phyloP scores from a whole-genome alignment of 495 filamentous ascomycete species.

The Penicillium malachiteum region DNA sequence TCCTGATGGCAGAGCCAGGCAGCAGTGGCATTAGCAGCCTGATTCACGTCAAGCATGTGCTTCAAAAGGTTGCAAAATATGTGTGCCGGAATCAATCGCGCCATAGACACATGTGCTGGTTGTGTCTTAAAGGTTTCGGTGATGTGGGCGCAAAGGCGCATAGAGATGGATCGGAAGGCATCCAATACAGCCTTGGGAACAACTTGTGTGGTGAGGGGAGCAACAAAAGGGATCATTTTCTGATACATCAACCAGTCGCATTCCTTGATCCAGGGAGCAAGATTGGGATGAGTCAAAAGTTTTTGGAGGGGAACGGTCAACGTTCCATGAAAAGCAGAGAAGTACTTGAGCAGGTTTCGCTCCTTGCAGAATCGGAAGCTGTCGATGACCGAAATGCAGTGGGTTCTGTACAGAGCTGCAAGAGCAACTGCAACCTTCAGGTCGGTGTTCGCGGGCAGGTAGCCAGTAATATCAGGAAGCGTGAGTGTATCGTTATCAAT shows the following conservation, averaged over 20 bases:
- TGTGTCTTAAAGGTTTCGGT: constrained; percentile 73
- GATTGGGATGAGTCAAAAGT: constrained; percentile 73
- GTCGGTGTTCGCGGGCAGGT: constrained; percentile 73
- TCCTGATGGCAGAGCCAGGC: constrained; percentile 50
- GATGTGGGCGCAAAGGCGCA: constrained; percentile 74
- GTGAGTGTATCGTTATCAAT: constrained; percentile 66
- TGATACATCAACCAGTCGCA: constrained; percentile 95
- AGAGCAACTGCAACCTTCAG: constrained; percentile 78
- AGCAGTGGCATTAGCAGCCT: constrained; percentile 63
- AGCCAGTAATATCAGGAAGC: constrained; percentile 75
- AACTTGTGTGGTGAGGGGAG: constrained; percentile 81
- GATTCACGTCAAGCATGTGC: constrained; percentile 84
- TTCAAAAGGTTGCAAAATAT: constrained; percentile 84
- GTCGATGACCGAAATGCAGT: constrained; percentile 92
- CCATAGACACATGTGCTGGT: constrained; percentile 77
- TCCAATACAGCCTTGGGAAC: constrained; percentile 80
- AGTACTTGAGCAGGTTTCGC: constrained; percentile 92
- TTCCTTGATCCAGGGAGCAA: constrained; percentile 91
- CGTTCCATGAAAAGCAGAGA: constrained; percentile 91
- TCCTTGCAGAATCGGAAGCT: constrained; percentile 93
- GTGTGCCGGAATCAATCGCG: constrained; percentile 82
- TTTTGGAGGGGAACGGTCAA: constrained; percentile 97
- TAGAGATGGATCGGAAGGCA: constrained; percentile 80
- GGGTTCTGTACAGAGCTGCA: constrained; percentile 82
- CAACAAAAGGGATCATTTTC: constrained; percentile 90